Evolutionary conservation across 192 early-diverging fungal species (phyloP).

Genomic region (Entomortierella beljakovae): DNA sequence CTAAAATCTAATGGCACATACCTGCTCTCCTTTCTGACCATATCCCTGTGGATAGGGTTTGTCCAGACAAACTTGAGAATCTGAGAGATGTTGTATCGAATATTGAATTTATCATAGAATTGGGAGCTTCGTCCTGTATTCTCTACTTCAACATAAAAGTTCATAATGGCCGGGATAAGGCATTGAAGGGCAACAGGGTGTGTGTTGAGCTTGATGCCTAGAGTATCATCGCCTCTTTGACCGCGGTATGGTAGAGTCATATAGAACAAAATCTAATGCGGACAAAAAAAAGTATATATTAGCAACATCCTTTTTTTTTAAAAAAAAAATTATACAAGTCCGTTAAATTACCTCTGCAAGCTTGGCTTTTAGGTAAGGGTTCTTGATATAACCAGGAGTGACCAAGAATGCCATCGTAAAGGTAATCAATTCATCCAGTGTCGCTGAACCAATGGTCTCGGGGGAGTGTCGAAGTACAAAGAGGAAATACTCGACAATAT

Average conservation of each 20-base stretch:
- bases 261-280: constrained; percentile 76
- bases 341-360: constrained; percentile 81
- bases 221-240: constrained; percentile 68
- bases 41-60: constrained; percentile 75
- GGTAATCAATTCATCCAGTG: constrained; percentile 63
- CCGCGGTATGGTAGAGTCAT: constrained; percentile 78
- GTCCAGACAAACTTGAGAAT: constrained; percentile 87
- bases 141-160: constrained; percentile 97
- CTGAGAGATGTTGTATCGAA: constrained; percentile 95
- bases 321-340: not conserved
- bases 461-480: constrained; percentile 69
- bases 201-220: constrained; percentile 73
- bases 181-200: constrained; percentile 80
- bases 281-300: constrained; percentile 1
- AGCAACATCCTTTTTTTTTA: too few relatives aligned
- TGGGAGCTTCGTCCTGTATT: constrained; percentile 92
- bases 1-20: constrained; percentile 31
- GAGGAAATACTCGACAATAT: constrained; percentile 84
- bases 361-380: constrained; percentile 95
- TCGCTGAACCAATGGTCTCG: constrained; percentile 48
- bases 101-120: constrained; percentile 99
- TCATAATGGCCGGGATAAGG: constrained; percentile 86
- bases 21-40: constrained; percentile 70
- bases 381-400: constrained; percentile 85
- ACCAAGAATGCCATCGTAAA: constrained; percentile 87